These are phyloP conservation scores for Trichoderma sp. DNA, from an alignment of 2,329 filamentous ascomycete species.

Conservation along the genomic window DNA sequence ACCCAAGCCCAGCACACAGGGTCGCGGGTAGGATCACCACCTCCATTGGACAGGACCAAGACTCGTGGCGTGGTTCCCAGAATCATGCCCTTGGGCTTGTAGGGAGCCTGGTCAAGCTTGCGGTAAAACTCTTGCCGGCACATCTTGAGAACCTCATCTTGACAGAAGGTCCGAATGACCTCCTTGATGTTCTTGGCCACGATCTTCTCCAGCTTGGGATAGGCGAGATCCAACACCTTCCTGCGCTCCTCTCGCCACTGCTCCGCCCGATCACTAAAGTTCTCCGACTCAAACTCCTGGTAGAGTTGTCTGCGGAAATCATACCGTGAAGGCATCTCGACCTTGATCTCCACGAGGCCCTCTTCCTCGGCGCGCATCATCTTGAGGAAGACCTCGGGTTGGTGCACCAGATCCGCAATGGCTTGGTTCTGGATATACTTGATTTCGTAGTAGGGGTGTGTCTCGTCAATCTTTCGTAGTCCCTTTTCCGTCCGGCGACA, in stretches of 20 bases:
- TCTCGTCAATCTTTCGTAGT: conserved; percentile 87
- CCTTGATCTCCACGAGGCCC: conserved; percentile 81
- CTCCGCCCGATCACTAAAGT: conserved; percentile 91
- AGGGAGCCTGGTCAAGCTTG: conserved; percentile 92
- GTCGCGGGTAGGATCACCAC: conserved; percentile 71
- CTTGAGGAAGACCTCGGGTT: conserved; percentile 88
- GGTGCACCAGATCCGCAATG: conserved; percentile 75
- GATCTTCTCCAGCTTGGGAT: conserved; percentile 77
- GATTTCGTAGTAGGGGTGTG: conserved; percentile 96
- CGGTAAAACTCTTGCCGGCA: conserved; percentile 88
- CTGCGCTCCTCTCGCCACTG: conserved; percentile 89
- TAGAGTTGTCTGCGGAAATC: conserved; percentile 77
- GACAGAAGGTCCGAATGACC: conserved; percentile 87
- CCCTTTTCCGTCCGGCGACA: conserved; percentile 93
- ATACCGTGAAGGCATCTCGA: conserved; percentile 74
- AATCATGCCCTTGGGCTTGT: conserved; percentile 90
- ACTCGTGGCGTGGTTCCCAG: conserved; percentile 87
- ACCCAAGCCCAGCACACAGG: conserved; percentile 90
- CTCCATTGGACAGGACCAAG: conserved; percentile 82
- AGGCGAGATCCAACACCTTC: conserved; percentile 79
- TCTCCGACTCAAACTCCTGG: conserved; percentile 87
- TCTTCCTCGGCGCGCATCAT: conserved; percentile 98
- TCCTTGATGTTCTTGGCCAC: conserved; percentile 95
- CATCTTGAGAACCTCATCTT: conserved; percentile 84
- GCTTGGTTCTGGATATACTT: conserved; percentile 94